Evolutionary conservation across 305 asterid genomes (phyloP), one percentile per base, ranked within the genome.

Genomic region (Nicotiana rustica): DNA sequence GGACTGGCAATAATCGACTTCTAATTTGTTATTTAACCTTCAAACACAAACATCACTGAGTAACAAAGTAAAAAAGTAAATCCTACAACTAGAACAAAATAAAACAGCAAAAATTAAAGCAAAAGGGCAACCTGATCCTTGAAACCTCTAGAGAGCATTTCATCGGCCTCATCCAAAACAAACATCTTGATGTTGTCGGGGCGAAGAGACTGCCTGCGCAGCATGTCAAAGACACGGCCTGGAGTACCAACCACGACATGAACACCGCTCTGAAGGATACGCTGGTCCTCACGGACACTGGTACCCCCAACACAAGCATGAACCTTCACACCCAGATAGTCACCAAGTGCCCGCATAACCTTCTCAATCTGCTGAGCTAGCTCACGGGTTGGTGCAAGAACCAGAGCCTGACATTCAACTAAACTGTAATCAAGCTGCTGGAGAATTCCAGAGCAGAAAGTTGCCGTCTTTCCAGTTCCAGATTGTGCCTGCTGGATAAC

Each of bases 361-460:
- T 90, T 94, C 92, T 93, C 97, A 83, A 94, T 94, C 86, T 94
- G 98, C 62, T 94, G 97, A 0, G 97, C 98, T 36, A 93, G 95
- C 85, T 93, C 98, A 10, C 98, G 97, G 21, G 98, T 93, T 35
- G 98, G 98, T n/a, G 98, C 98, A 83, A 94, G 92, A 84, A 94
- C 98, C 79, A 94, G 84, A 19, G 97, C 94, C 90, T 94, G 98
- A 84, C 98, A 94, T 70, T 93, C 97, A 9, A 92, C 93, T 18
- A 91, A 21, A 19, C 33, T 84, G 55, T 91, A 93, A 87, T 94
- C 94, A 0, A 94, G 92, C 86, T 94, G 97, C 86, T 92, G 98
- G 80, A 94, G 92, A 77, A 94, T 83, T 78, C 97, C 97, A 41
- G 98, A 94, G 90, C 98, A 94, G 89, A 94, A 94, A 12, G 98